Conservation (phyloP, 805 yeast species). For the Candida sphagnicola region DNA sequence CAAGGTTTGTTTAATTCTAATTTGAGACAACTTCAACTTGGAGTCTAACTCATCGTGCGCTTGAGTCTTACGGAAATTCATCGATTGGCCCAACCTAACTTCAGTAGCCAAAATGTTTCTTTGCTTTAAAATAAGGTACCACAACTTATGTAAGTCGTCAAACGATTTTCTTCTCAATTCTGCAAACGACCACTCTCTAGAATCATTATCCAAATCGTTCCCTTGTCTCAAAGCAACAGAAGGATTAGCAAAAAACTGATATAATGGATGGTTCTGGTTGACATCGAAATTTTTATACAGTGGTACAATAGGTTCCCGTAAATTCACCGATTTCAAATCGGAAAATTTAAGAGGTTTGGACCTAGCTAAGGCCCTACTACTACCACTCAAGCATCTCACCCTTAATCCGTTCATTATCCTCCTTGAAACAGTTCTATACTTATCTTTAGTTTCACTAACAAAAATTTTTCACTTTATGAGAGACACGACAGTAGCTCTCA, state of each 20-base stretch:
- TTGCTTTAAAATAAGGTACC: constrained; percentile 86
- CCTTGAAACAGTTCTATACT: no score
- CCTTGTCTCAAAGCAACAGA: constrained; percentile 54
- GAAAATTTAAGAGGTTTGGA: constrained; percentile 22
- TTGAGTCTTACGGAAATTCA: constrained; percentile 23
- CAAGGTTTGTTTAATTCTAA: constrained; percentile 76
- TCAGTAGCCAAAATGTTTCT: constrained; percentile 79
- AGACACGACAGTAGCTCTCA: not conserved
- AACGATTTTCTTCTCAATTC: constrained; percentile 89
- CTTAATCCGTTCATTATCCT: not conserved
- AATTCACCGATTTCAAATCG: constrained; percentile 37
- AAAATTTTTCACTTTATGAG: constrained; percentile 4
- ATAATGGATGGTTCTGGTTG: constrained; percentile 84
- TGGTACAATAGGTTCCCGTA: constrained; percentile 85
- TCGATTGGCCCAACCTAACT: constrained; percentile 47
- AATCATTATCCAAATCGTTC: constrained; percentile 46
- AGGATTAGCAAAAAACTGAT: constrained; percentile 81
- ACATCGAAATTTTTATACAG: constrained; percentile 68
- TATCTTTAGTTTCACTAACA: constrained; percentile 1
- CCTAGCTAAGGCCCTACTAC: constrained; percentile 23
- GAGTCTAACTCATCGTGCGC: constrained; percentile 37
- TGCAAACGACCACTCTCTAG: constrained; percentile 82
- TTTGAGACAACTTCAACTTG: constrained; percentile 33
- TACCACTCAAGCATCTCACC: not conserved
- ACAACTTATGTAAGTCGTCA: constrained; percentile 84